phyloP scores from a whole-genome alignment of 305 asterid species.

The Fraxinus velutina region DNA sequence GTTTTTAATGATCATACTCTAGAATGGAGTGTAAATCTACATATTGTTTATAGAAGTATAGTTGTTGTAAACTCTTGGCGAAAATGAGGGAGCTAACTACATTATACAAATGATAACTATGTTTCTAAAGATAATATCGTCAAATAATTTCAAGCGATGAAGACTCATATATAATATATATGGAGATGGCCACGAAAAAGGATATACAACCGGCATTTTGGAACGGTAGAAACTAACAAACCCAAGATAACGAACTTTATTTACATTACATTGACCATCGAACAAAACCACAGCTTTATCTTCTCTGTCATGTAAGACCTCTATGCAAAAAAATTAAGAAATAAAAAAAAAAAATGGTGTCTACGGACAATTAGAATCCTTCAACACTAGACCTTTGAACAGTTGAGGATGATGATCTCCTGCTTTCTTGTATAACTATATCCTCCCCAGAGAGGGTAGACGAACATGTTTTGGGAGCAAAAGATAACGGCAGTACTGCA shows the following conservation, averaged over 20 bases:
- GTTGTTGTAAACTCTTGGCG: background rate
- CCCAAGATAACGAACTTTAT: conserved; percentile 30
- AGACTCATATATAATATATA: background rate
- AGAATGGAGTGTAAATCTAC: background rate
- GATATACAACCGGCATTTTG: conserved; percentile 6
- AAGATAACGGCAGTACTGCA: conserved; percentile 44
- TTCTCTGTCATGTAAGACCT: conserved; percentile 45
- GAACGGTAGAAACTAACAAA: conserved; percentile 1
- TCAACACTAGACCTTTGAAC: conserved; percentile 60
- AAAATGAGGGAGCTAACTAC: background rate
- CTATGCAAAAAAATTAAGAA: conserved; percentile 29
- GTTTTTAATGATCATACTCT: background rate
- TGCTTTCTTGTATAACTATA: conserved; percentile 54
- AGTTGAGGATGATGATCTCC: conserved; percentile 55
- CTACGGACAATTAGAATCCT: conserved; percentile 63
- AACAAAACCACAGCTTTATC: conserved; percentile 29
- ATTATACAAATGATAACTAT: background rate
- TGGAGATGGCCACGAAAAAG: background rate
- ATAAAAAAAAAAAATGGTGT: conserved; percentile 33
- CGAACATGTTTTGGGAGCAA: conserved; percentile 63
- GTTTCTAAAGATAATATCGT: background rate
- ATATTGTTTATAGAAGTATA: background rate
- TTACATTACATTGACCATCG: conserved; percentile 36
- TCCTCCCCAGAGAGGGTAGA: conserved; percentile 52
- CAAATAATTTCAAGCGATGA: background rate